Evolutionary conservation across 345 rosid species (phyloP), one percentile per base, ranked within the genome.

Genomic region (Corymbia maculata): DNA sequence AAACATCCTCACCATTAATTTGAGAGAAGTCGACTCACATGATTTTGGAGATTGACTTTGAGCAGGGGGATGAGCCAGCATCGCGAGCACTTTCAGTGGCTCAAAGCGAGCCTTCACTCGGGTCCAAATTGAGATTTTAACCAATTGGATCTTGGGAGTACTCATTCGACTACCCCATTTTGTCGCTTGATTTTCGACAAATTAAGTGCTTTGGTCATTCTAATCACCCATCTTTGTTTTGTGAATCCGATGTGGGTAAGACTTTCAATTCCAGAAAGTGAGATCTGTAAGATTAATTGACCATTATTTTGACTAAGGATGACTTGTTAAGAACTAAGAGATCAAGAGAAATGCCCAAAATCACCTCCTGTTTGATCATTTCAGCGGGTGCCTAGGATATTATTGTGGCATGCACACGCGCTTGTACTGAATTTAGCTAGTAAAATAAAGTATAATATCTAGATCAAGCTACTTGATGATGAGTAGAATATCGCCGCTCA

Each of bases 21-120:
- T 57, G 88, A 59, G 12, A 21, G 86, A 45, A 89, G 92, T 90
- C 94, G 92, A 92, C 90, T 51, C 32, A 61, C 87, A 90, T 92
- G 52, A 92, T 92, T 90, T 87, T 52, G 86, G 88, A 49, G 89
- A 68, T 90, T 93, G 94, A 94, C 93, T 79, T 57, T n/a, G 28
- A 52, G 80, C 52, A n/a, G 49, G 30, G 36, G 32, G 55, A 28
- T 51, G 32, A 45, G 75, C 24, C 79, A 57, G 64, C 52, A 70
- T 16, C 45, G 59, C 79, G 52, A 87, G 88, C 94, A 92, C 87
- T 36, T 92, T 91, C 50, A 87, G 89, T 92, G 93, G 92, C 88
- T 55, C 75, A 88, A 50, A 85, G 42, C 42, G 66, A 61, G 14
- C 49, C 50, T 30, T 2, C 66, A 6, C 59, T 28, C 44, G 45